Base-by-base conservation (phyloP, 805 yeast genomes). In the Kazachstania bromeliacearum region DNA sequence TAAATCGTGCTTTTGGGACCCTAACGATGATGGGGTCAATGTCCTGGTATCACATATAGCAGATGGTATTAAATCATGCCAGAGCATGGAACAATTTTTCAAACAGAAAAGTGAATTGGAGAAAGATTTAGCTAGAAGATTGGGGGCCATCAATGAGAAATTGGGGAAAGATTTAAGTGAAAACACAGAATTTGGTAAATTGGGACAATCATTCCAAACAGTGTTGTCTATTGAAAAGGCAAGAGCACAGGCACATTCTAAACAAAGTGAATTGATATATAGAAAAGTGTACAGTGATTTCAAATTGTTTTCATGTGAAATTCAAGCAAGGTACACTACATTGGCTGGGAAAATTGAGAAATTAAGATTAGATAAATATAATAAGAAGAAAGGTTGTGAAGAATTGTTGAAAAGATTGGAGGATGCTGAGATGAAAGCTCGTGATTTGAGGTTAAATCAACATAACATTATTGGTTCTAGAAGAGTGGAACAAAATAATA, bases 1-100 rank as follows among this genome's bases (percentile, higher is more conserved):
- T 34, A 50, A 50, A 37, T 43, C 50, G 13, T 55, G 60, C 35
- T 58, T 58, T 31, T 58, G 63, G 61, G 63, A 58, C 40, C 57
- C 57, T 19, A 45, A 52, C 20, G 60, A 57, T 31, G 48, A 51
- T 5, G 63, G 62, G 10, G 58, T 50, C 18, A 47, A 45, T 30
- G 40, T 55, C 8, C 36, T 58, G 17, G 40, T 57, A 22, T 42
- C 45, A 18, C 63, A 58, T 31, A 43, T 57, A 1, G 42, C 52
- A 1, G 37, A 44, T 6, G 60, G 62, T 5, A 49, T 56, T 15
- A 48, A 43, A 31, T 44, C 60, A 2, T 48, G 55, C 31, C 39
- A 45, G 13, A 42, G 49, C 5, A 28, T 54, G 31, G 45, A 50
- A n/a, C 43, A 39, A 12, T 52, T 55, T 35, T 57, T 55, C 31